A percentile compares a stretch with the other conserved stretches of the same genome.
Conservation (phyloP, 495 filamentous ascomycete species). For the Amniculicola lignicola region DNA sequence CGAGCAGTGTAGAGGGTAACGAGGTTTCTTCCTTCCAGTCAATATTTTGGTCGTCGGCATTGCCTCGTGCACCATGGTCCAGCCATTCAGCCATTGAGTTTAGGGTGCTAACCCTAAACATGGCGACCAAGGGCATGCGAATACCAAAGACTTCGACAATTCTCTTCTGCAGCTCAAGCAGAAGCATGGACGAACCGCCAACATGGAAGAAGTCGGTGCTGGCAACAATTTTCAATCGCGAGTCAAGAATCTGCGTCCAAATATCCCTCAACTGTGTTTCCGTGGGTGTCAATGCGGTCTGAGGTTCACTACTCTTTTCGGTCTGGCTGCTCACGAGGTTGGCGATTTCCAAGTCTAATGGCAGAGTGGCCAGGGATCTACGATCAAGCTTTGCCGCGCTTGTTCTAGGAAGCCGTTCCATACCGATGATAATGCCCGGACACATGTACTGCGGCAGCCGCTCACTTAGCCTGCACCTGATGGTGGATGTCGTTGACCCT, state of each 20-base stretch:
- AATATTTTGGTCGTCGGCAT: neutral
- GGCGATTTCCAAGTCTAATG: no score
- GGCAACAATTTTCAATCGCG: neutral
- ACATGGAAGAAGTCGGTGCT: neutral
- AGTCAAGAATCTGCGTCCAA: neutral
- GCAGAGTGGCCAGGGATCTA: neutral
- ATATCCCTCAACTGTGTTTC: neutral
- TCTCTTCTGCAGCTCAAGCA: neutral
- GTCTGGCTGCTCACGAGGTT: no score
- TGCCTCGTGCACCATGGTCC: no score
- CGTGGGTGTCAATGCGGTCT: no score
- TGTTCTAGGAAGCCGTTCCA: neutral
- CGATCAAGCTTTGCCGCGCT: neutral
- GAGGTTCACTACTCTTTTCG: no score
- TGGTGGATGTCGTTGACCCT: neutral
- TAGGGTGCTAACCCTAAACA: neutral
- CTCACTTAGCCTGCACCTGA: neutral
- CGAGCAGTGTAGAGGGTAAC: no score
- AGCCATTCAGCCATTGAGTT: neutral
- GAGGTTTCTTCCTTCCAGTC: neutral
- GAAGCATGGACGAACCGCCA: neutral
- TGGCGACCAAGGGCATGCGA: neutral
- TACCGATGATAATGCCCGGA: neutral
- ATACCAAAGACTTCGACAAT: neutral
- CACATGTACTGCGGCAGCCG: neutral